These are phyloP conservation scores for Boletellus sp. DNA, from an alignment of 768 basidiomycete genomes.

Conservation along the genomic window DNA sequence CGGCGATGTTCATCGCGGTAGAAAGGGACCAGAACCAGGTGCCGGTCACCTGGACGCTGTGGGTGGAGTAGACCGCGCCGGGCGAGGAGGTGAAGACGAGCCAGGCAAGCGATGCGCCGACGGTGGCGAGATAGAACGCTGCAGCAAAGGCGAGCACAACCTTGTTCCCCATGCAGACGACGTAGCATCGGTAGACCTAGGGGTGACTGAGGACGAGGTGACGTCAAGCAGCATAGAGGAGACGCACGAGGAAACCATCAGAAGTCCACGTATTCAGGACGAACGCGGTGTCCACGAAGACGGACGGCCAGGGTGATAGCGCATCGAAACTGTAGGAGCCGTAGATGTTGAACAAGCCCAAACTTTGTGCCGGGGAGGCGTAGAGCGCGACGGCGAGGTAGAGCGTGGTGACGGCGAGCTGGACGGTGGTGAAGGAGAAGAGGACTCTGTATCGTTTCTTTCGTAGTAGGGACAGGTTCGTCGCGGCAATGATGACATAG, in stretches of 20 bases:
- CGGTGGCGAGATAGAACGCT: conserved; percentile 15
- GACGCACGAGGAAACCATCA: conserved; percentile 22
- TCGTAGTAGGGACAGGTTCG: conserved; percentile 13
- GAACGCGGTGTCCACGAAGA: conserved; percentile 10
- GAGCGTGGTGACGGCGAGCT: conserved; percentile 17
- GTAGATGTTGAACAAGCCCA: conserved; percentile 8
- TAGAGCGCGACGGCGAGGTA: conserved; percentile 21
- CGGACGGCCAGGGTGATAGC: conserved; percentile 15
- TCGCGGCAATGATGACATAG: conserved; percentile 11
- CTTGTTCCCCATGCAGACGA: conserved; percentile 15
- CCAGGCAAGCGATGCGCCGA: conserved; percentile 16
- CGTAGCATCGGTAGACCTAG: conserved; percentile 22
- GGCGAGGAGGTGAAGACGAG: conserved; percentile 13
- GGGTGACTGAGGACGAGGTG: not conserved
- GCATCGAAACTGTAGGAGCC: conserved; percentile 6
- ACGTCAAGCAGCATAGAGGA: no score
- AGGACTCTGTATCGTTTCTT: conserved; percentile 18
- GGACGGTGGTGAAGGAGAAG: conserved; percentile 6
- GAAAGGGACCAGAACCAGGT: conserved; percentile 15
- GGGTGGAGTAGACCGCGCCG: conserved; percentile 16
- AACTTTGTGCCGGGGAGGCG: conserved; percentile 11
- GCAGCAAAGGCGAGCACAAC: not conserved
- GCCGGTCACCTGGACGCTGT: conserved; percentile 13
- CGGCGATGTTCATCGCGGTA: conserved; percentile 12
- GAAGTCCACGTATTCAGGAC: conserved; percentile 22